Evolutionary conservation across 306 rosid genomes (phyloP), one percentile per base, ranked within the genome.

Genomic region (Gynostemma pentaphyllum): DNA sequence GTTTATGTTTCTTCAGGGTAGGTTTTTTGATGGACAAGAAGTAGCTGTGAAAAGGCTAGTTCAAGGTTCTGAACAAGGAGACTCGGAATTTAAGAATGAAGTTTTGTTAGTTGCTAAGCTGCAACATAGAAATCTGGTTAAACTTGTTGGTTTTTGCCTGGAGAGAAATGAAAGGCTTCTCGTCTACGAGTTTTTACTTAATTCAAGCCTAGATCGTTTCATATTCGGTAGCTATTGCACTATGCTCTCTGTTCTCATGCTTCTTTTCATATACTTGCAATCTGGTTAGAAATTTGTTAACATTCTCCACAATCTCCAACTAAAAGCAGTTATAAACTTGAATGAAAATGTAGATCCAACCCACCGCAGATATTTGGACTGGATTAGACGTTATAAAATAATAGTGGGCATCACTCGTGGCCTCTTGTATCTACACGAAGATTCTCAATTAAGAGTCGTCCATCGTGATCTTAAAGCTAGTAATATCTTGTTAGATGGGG

Each of bases 401-500:
- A 73, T 73, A 19, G 47, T 36, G 1, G 73, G 77, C 40, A 61
- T 68, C 30, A 64, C 64, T 41, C 69, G 69, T 0, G 77, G 72
- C 4, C 54, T 73, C 11, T 18, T 73, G 22, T 73, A 73, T 34
- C 69, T 68, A 0, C 64, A 74, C 1, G 78, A 61, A 51, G 78
- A 74, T 19, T 74, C 51, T 29, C 73, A 47, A 29, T 49, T 74
- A 2, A 40, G 51, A 51, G 66, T 74, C 9, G 62, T 74, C 4
- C 73, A 74, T n/a, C 72, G 62, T 13, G 77, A 73, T 51, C 64
- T 60, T 13, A 73, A 73, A 61, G 49, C 68, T 15, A 28, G 51
- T 14, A 74, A 74, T 15, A 68, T 73, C 6, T 62, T 67, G 41
- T 32, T 73, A 9, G 69, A 73, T 52, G 78, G 9, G 5, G 62